Conservation (phyloP, 495 filamentous ascomycete genomes). For the Pyrenula aspistea region DNA sequence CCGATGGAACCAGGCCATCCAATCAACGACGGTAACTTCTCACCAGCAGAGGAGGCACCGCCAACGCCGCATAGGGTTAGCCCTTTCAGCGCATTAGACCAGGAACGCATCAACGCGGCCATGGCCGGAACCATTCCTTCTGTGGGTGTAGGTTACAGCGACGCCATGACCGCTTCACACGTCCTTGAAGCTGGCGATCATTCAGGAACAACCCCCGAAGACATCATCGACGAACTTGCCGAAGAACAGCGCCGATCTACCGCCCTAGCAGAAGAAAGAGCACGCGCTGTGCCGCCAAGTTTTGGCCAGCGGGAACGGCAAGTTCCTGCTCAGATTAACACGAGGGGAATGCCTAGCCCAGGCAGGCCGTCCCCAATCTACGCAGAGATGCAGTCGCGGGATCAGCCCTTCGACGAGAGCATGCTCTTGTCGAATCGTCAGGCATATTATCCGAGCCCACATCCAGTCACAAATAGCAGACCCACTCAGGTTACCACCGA, state of each 20-base stretch:
- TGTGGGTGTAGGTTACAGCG: not conserved
- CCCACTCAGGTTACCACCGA: not conserved
- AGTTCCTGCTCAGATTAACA: not conserved
- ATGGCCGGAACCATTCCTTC: not conserved
- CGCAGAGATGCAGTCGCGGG: not conserved
- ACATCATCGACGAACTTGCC: not conserved
- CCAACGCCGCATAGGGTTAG: not conserved
- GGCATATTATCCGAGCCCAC: not conserved
- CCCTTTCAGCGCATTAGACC: not conserved
- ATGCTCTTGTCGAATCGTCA: not conserved
- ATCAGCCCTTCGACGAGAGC: not conserved
- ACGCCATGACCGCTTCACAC: not conserved
- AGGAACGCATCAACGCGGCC: not conserved
- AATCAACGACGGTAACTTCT: not conserved
- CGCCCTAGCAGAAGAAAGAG: not conserved
- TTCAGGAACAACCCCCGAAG: not conserved
- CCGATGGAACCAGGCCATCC: constrained; percentile 7
- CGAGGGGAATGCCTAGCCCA: not conserved
- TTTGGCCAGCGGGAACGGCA: not conserved
- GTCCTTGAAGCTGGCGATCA: not conserved
- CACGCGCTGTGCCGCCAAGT: not conserved
- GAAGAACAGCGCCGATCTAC: not conserved
- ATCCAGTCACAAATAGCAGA: not conserved
- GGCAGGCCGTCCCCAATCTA: not conserved
- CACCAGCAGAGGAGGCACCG: not conserved